Base-by-base conservation (phyloP, 1,284 basidiomycete genomes). In the Ustilago crameri region DNA sequence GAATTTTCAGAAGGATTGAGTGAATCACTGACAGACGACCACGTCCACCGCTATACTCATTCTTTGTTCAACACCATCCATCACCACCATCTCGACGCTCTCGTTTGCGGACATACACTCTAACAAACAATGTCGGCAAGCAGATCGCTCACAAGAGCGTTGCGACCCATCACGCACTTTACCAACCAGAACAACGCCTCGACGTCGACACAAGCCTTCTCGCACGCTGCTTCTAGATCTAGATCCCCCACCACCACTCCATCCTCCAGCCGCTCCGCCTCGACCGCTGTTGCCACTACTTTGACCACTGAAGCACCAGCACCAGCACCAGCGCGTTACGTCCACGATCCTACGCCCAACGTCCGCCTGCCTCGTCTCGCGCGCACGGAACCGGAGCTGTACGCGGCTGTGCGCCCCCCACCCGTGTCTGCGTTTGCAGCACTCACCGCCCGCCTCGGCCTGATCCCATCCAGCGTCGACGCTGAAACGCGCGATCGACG, bases 371-470 rank as follows among this genome's bases (percentile, higher is more conserved):
- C 81, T 5, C 58, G 64, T 2, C 49, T 82, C 2, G 81, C 79
- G 22, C 73, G 79, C 1, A n/a, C 46, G n/a, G 67, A 80, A 24
- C 78, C 79, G 3, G 50, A 63, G 20, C 57, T 80, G n/a, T 82
- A 79, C 57, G 61, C 76, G 18, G 66, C 79, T 10, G 57, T 82
- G 12, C 71, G 74, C 17, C 72, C 76, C n/a, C 71, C 68, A 20
- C 74, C 70, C 10, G 58, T 74, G 4, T 68, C 78, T 2, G 61
- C 76, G 1, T 62, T 81, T 34, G 64, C 75, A 2, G 69, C 81
- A 0, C 61, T 82, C 30, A 73, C 75, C 2, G 64, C 78, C 0
- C 69, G 81, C 41, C 51, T 82, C 3, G 71, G 75, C 15, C 67
- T 82, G 5, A 48, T 73, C 8, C 70, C 76, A 0, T 45, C 56